These are phyloP conservation scores for Hygrophorus pudorinus DNA, from an alignment of 768 basidiomycete species.

Conservation along the genomic window DNA sequence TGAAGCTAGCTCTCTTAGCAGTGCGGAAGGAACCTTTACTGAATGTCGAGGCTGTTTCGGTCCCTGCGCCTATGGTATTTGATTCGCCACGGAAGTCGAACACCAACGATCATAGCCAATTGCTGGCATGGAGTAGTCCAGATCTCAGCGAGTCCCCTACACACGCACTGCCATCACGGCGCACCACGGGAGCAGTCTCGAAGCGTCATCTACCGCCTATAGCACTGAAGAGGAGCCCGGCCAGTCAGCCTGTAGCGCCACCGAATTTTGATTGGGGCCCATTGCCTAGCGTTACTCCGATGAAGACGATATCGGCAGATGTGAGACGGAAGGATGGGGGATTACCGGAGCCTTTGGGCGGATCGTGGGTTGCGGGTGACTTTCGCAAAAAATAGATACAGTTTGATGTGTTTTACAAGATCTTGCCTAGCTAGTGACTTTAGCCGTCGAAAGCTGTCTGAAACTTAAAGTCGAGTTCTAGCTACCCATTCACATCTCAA, in stretches of 20 bases:
- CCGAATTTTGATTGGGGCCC: constrained; percentile 54
- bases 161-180: background rate
- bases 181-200: constrained; percentile 17
- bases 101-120: constrained; percentile 4
- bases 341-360: background rate
- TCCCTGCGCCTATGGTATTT: constrained; percentile 27
- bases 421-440: too few species aligned
- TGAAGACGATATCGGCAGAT: constrained; percentile 14
- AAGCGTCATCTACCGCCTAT: constrained; percentile 30
- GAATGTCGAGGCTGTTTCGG: constrained; percentile 40
- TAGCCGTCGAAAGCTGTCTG: too few species aligned
- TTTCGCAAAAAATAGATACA: too few species aligned
- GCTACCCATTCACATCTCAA: too few species aligned
- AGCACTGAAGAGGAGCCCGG: constrained; percentile 26
- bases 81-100: constrained; percentile 25
- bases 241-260: constrained; percentile 15
- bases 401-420: too few species aligned
- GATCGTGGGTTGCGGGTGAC: too few species aligned
- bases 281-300: constrained; percentile 34
- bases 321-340: constrained; percentile 5
- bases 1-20: constrained; percentile 58
- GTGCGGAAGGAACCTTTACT: constrained; percentile 56
- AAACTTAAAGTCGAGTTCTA: too few species aligned
- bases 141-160: constrained; percentile 20
- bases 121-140: constrained; percentile 23